A percentile compares a stretch with the other conserved stretches of the same genome.
Conservation (phyloP, 495 filamentous ascomycete species). For the Aspergillus indologenus region DNA sequence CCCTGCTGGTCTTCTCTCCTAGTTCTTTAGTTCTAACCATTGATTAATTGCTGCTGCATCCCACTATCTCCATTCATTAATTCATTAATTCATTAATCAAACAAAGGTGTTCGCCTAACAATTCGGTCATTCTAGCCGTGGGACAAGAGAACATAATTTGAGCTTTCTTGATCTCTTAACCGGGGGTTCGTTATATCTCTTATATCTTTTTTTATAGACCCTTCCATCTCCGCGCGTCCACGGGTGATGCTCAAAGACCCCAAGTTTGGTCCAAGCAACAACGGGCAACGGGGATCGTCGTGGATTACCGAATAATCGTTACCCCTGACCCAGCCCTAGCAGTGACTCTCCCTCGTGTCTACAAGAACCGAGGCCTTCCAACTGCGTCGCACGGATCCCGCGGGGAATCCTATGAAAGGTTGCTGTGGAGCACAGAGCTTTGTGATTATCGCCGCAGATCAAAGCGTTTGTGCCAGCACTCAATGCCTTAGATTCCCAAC, state of each 20-base stretch:
- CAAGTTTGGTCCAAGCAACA: constrained; percentile 11
- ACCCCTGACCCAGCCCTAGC: constrained; percentile 25
- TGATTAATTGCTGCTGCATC: neutral
- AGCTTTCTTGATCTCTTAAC: neutral
- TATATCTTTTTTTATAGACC: neutral
- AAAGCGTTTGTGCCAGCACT: constrained; percentile 11
- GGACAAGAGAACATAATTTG: neutral
- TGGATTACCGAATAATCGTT: constrained; percentile 1
- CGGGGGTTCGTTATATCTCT: neutral
- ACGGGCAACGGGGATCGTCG: constrained; percentile 19
- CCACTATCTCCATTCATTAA: no score
- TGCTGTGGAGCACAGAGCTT: constrained; percentile 2
- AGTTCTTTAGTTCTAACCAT: neutral
- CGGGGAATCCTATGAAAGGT: constrained; percentile 18
- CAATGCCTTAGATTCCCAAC: constrained; percentile 10
- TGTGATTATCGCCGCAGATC: constrained; percentile 8
- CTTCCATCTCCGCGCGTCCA: constrained; percentile 8
- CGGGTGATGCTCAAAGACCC: constrained; percentile 16
- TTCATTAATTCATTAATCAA: neutral
- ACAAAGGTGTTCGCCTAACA: neutral
- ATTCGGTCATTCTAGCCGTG: neutral
- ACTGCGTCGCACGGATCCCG: constrained; percentile 18
- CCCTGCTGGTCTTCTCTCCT: constrained; percentile 8
- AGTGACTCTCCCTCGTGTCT: constrained; percentile 1
- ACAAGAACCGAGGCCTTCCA: constrained; percentile 21